These are phyloP conservation scores for Ophiostoma sp. DNA, from an alignment of 2,329 filamentous ascomycete species.

Conservation along the genomic window DNA sequence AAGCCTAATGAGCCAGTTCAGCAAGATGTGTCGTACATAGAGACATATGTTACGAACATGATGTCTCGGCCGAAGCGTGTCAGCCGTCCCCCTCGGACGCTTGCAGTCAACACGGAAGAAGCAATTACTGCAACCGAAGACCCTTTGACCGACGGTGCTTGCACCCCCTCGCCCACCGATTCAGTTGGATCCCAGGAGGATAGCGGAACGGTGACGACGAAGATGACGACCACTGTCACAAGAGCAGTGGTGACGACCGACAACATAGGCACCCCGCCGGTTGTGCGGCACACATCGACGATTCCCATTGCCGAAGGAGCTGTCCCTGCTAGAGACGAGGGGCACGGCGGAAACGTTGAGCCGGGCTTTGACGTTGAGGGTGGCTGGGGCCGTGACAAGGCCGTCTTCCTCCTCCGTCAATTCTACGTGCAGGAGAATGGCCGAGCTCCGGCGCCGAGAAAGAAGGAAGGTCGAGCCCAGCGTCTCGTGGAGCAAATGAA, in stretches of 20 bases:
- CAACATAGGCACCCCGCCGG: slow-evolving; percentile 20
- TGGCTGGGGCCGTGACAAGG: slow-evolving; percentile 86
- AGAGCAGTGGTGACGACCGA: slow-evolving; percentile 20
- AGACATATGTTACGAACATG: slow-evolving; percentile 32
- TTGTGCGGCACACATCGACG: slow-evolving; percentile 29
- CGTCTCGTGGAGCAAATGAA: slow-evolving; percentile 55
- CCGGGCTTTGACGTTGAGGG: slow-evolving; percentile 78
- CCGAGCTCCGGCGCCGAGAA: slow-evolving; percentile 62
- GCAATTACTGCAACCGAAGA: background rate
- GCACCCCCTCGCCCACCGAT: slow-evolving; percentile 18
- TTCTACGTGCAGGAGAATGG: slow-evolving; percentile 99
- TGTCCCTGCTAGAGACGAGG: slow-evolving; percentile 36
- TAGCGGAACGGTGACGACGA: background rate
- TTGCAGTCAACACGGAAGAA: slow-evolving; percentile 1
- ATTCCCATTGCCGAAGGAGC: slow-evolving; percentile 33
- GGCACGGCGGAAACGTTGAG: slow-evolving; percentile 70
- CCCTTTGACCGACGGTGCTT: background rate
- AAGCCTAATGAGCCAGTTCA: slow-evolving; percentile 38
- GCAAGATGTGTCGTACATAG: slow-evolving; percentile 30
- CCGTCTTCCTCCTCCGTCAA: slow-evolving; percentile 84
- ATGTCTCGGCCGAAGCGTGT: slow-evolving; percentile 27
- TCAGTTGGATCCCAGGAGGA: slow-evolving; percentile 8
- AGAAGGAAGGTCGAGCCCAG: slow-evolving; percentile 58
- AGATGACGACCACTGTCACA: slow-evolving; percentile 18
- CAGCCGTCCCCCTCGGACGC: background rate